These are phyloP conservation scores for Pholiota microspora DNA, from an alignment of 768 basidiomycete species.

Conservation along the genomic window DNA sequence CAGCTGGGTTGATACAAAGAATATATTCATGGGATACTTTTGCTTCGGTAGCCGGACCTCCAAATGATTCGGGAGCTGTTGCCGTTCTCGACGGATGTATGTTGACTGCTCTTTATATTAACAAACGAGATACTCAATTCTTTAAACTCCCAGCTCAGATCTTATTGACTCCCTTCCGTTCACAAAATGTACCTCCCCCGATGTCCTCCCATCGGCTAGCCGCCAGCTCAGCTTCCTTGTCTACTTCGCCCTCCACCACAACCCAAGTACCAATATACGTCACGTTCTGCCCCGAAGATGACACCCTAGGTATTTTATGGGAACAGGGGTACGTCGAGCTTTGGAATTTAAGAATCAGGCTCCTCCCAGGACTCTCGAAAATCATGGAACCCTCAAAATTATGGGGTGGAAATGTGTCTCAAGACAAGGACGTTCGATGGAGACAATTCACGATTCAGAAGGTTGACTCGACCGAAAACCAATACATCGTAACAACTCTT, in stretches of 20 bases:
- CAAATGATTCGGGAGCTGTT: constrained; percentile 79
- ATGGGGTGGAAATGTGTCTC: constrained; percentile 31
- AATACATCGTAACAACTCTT: constrained; percentile 34
- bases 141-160: constrained; percentile 48
- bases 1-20: constrained; percentile 56
- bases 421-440: constrained; percentile 20
- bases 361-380: constrained; percentile 54
- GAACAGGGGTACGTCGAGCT: constrained; percentile 65
- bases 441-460: constrained; percentile 27
- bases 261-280: constrained; percentile 62
- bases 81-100: constrained; percentile 88
- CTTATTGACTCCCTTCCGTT: constrained; percentile 89
- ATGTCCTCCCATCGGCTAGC: constrained; percentile 71
- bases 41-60: constrained; percentile 52
- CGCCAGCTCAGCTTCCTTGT: constrained; percentile 20
- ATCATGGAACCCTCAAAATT: constrained; percentile 52
- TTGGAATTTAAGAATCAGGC: constrained; percentile 66
- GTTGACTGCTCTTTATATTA: constrained; percentile 23
- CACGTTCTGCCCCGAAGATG: constrained; percentile 54
- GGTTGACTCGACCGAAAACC: constrained; percentile 7
- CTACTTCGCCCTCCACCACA: constrained; percentile 13
- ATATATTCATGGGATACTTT: constrained; percentile 81
- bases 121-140: constrained; percentile 1
- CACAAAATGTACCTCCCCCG: constrained; percentile 97
- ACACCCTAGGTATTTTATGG: constrained; percentile 68